Evolutionary conservation across 179 eudicot genomes (phyloP), one percentile per base, ranked within the genome.

Genomic region (Vitellaria paradoxa): DNA sequence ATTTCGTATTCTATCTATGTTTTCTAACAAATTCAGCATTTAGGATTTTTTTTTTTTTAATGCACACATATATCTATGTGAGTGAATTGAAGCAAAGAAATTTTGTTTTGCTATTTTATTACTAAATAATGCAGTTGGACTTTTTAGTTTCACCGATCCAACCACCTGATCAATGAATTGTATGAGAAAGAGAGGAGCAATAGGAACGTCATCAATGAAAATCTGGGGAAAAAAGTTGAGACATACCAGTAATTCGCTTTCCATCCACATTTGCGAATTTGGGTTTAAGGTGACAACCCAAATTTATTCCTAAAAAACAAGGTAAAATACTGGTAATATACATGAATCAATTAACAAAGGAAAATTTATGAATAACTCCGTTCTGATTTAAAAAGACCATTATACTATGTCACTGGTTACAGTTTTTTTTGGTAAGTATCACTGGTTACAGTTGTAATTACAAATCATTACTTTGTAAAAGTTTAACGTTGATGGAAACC

Each of bases 271-370:
- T 63, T 23, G 21, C 12, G n/a, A 30, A n/a, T 70, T 47, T 40
- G 15, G 68, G 70, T 71, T 61, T 69, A 70, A 78, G 63, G 20
- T 50, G 71, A 78, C 42, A 45, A 50, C 80, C 80, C 63, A 61
- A 24, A 42, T 30, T 30, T 12, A 77, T 24, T 45, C 80, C 75
- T 71, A 47, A 68, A 68, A 68, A 2, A 67, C n/a, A 40, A 57
- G 21, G 13, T 2, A 11, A 45, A 30, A 30, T 30, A 30, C 37
- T 30, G 37, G 37, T 30, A 30, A 30, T 2, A 30, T 30, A 30
- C 37, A 30, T 30, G 37, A 2, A 30, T 30, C 37, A 30, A 30
- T 30, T n/a, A 30, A 30, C 37, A 30, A 30, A 30, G 1, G 2
- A 30, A 30, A 30, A 30, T 30, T 30, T 30, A 30, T 30, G 37